A percentile compares a stretch with the other conserved stretches of the same genome.
phyloP scores from a whole-genome alignment of 441 rosid genomes.

The Euphorbia celastroides region DNA sequence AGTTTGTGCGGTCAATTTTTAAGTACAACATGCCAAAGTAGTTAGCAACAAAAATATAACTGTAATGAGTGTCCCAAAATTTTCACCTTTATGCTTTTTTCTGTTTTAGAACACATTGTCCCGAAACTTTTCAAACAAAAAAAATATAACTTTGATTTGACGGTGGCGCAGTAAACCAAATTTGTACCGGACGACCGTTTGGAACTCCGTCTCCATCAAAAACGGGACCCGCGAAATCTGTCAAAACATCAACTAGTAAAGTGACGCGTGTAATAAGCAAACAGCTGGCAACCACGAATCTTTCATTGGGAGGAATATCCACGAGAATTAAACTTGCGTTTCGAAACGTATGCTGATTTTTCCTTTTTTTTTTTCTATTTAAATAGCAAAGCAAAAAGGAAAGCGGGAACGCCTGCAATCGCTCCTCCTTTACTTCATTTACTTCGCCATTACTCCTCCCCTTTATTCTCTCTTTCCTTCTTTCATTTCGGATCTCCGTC shows the following conservation, averaged over 20 bases:
- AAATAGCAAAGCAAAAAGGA: conserved; percentile 29
- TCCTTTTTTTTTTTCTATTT: conserved; percentile 10
- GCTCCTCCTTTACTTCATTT: conserved; percentile 6
- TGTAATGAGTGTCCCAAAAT: no score
- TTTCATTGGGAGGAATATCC: conserved; percentile 19
- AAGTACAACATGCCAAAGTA: no score
- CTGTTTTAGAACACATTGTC: no score
- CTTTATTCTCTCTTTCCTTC: not conserved
- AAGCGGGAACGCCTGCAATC: conserved; percentile 50
- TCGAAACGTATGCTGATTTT: not conserved
- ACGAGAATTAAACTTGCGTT: not conserved
- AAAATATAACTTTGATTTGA: no score
- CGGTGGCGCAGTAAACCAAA: not conserved
- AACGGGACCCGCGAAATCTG: conserved; percentile 23
- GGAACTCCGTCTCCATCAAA: conserved; percentile 31
- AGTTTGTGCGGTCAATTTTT: no score
- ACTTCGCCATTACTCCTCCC: conserved; percentile 18
- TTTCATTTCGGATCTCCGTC: conserved; percentile 39
- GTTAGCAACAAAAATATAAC: no score
- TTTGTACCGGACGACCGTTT: conserved; percentile 12
- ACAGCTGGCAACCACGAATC: conserved; percentile 25
- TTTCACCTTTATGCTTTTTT: no score
- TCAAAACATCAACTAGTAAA: conserved; percentile 1
- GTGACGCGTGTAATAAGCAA: conserved; percentile 13
- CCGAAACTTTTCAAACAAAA: no score